Percentiles rank a stretch among this genome's conserved stretches.
Conservation (phyloP, 768 basidiomycete species). For the Exsudoporus frostii region DNA sequence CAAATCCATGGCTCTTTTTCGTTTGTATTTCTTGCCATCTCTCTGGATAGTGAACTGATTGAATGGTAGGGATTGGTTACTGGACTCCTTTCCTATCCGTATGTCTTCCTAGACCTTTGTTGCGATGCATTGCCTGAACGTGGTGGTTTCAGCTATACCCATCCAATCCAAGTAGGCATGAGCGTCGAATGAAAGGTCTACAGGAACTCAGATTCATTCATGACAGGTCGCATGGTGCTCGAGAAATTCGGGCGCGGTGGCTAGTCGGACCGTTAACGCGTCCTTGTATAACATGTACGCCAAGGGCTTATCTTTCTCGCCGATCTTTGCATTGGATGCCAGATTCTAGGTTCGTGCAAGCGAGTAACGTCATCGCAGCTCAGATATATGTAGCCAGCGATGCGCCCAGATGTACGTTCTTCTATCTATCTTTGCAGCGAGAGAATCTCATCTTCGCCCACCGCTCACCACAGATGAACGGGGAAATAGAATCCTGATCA, state of each 20-base stretch:
- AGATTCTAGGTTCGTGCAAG: constrained; percentile 41
- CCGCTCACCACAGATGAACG: constrained; percentile 40
- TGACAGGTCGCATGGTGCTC: constrained; percentile 54
- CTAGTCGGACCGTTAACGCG: constrained; percentile 56
- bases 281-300: constrained; percentile 55
- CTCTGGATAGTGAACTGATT: neutral
- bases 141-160: constrained; percentile 37
- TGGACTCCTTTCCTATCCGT: constrained; percentile 46
- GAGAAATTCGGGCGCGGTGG: constrained; percentile 56
- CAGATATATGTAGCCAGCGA: constrained; percentile 60
- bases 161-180: constrained; percentile 43
- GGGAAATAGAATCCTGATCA: constrained; percentile 56
- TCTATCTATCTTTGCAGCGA: too few species aligned
- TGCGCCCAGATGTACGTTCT: constrained; percentile 48
- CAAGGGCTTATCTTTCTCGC: neutral
- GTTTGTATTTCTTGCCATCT: constrained; percentile 28
- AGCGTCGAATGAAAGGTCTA: neutral
- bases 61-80: constrained; percentile 37
- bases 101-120: neutral
- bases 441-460: neutral
- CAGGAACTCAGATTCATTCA: neutral
- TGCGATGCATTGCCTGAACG: neutral
- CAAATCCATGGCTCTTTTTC: constrained; percentile 53
- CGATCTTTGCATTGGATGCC: neutral
- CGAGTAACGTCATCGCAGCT: constrained; percentile 41